phyloP scores from a whole-genome alignment of 768 basidiomycete genomes.

The Trametes maxima region DNA sequence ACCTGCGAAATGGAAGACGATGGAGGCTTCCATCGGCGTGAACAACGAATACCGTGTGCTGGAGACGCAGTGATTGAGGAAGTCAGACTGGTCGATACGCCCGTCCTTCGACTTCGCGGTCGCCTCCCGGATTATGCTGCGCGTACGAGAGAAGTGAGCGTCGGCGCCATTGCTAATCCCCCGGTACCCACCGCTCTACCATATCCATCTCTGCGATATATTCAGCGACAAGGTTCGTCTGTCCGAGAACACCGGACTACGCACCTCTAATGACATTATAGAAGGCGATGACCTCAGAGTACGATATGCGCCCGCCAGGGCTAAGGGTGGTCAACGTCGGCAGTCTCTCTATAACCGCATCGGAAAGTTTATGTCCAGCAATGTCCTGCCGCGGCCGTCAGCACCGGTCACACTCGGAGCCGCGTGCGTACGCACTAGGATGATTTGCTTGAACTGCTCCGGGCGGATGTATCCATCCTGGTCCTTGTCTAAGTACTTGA shows the following conservation, averaged over 20 bases:
- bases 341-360: conserved; percentile 87
- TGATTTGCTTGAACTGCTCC: conserved; percentile 93
- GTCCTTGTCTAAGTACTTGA: conserved; percentile 87
- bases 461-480: conserved; percentile 93
- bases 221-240: neutral
- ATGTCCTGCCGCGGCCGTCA: conserved; percentile 65
- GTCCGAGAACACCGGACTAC: conserved; percentile 28
- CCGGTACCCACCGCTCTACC: conserved; percentile 70
- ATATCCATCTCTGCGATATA: conserved; percentile 83
- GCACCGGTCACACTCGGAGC: neutral
- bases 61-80: conserved; percentile 84
- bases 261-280: conserved; percentile 92
- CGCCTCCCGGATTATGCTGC: conserved; percentile 86
- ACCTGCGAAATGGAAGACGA: conserved; percentile 97
- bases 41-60: conserved; percentile 93
- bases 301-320: conserved; percentile 89
- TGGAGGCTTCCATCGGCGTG: conserved; percentile 97
- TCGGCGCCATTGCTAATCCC: conserved; percentile 1
- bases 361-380: conserved; percentile 95
- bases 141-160: conserved; percentile 3
- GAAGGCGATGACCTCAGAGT: conserved; percentile 96
- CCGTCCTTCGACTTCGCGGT: conserved; percentile 91
- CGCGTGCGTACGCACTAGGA: conserved; percentile 60
- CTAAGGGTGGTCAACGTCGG: conserved; percentile 90
- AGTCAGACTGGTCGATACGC: conserved; percentile 94